phyloP scores from a whole-genome alignment of 345 rosid species.

The Clausena lansium region DNA sequence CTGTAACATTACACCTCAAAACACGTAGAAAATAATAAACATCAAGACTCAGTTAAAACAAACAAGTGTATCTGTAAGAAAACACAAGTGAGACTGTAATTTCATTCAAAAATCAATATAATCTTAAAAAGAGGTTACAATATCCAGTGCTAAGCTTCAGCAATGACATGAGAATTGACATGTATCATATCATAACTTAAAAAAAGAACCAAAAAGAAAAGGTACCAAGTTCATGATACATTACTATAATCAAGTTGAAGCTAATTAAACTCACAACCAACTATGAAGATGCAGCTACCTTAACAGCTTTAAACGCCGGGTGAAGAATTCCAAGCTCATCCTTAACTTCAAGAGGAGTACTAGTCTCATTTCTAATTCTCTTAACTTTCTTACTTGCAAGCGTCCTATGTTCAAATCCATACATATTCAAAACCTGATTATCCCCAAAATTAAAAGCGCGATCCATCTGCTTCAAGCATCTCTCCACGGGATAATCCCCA shows the following conservation, averaged over 20 bases:
- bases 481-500: constrained; percentile 60
- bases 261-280: background rate
- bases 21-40: background rate
- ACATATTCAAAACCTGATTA: constrained; percentile 55
- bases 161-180: constrained; percentile 3
- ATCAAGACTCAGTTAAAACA: background rate
- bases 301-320: constrained; percentile 37
- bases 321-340: constrained; percentile 47
- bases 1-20: background rate
- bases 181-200: background rate
- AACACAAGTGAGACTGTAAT: background rate
- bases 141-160: background rate
- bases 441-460: constrained; percentile 61
- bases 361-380: constrained; percentile 43
- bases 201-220: background rate
- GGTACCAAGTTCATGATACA: constrained; percentile 1
- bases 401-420: constrained; percentile 46
- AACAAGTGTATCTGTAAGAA: background rate
- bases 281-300: constrained; percentile 21
- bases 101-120: constrained; percentile 18
- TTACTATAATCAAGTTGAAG: background rate
- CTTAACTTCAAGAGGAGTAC: constrained; percentile 36
- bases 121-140: constrained; percentile 9
- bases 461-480: constrained; percentile 70
- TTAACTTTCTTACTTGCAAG: constrained; percentile 42